Percentiles rank a stretch among this genome's conserved stretches.
These are phyloP conservation scores for Beauveria bassiana DNA, from an alignment of 2,329 filamentous ascomycete species.

Conservation along the genomic window DNA sequence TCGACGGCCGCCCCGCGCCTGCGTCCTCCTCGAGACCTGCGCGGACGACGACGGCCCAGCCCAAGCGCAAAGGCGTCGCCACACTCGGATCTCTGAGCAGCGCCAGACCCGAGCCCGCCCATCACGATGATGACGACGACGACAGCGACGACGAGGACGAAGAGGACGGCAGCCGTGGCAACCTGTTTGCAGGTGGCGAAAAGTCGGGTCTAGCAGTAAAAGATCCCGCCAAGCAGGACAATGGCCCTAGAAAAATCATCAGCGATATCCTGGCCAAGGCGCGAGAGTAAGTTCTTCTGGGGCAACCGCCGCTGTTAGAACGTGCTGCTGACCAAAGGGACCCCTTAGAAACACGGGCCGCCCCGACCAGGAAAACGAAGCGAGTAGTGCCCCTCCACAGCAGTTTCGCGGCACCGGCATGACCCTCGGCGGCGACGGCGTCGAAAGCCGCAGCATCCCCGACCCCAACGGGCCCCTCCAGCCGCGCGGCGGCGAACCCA, in stretches of 20 bases:
- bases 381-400: constrained; percentile 40
- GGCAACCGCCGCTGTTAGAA: no score
- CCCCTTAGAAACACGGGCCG: constrained; percentile 50
- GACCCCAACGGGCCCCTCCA: constrained; percentile 40
- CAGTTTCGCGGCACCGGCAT: constrained; percentile 64
- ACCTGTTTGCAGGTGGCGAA: constrained; percentile 77
- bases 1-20: constrained; percentile 55
- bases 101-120: constrained; percentile 26
- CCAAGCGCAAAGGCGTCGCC: constrained; percentile 54
- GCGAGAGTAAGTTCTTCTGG: constrained; percentile 39
- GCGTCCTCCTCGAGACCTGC: constrained; percentile 23
- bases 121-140: constrained; percentile 48
- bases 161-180: constrained; percentile 51
- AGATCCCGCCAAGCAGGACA: constrained; percentile 43
- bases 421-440: constrained; percentile 71
- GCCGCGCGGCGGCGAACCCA: constrained; percentile 34
- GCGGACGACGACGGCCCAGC: constrained; percentile 31
- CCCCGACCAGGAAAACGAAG: constrained; percentile 41
- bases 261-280: constrained; percentile 59
- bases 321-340: no score
- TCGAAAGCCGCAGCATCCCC: constrained; percentile 60
- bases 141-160: constrained; percentile 48
- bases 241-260: constrained; percentile 48
- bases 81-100: constrained; percentile 51
- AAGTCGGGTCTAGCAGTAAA: constrained; percentile 69